phyloP scores from a whole-genome alignment of 116 monocot genomes.

The Iris pallida region DNA sequence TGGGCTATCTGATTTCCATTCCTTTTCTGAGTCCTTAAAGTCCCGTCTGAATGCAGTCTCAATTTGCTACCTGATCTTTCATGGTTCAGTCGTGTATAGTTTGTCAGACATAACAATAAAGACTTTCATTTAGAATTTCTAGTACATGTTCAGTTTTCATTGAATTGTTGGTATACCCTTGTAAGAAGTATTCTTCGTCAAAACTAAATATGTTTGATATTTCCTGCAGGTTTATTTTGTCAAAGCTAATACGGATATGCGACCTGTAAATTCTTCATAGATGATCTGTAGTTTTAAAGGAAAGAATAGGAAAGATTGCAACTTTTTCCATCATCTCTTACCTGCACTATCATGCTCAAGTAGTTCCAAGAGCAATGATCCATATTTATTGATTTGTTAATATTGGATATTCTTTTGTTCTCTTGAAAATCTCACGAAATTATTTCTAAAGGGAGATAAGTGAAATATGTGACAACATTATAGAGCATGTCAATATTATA shows the following conservation, averaged over 20 bases:
- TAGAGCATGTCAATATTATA: neutral
- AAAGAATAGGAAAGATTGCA: slow-evolving; percentile 6
- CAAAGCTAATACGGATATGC: slow-evolving; percentile 70
- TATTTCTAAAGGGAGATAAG: neutral
- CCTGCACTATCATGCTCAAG: neutral
- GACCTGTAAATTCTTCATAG: slow-evolving; percentile 29
- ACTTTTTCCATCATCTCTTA: slow-evolving; percentile 2
- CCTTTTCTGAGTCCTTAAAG: too few species aligned
- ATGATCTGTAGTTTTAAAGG: slow-evolving; percentile 13
- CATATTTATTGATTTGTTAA: neutral
- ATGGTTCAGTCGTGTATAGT: slow-evolving; percentile 5
- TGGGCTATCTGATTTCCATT: slow-evolving; percentile 60
- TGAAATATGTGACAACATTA: too few species aligned
- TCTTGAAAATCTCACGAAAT: neutral
- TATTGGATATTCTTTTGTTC: neutral
- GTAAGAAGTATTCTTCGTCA: slow-evolving; percentile 3
- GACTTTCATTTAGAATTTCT: neutral
- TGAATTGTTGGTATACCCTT: neutral
- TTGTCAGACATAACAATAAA: neutral
- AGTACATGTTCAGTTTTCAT: neutral
- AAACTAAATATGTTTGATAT: slow-evolving; percentile 49
- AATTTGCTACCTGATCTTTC: too few species aligned
- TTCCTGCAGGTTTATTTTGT: slow-evolving; percentile 73
- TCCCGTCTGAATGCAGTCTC: too few species aligned
- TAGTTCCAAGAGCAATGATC: slow-evolving; percentile 7